Evolutionary conservation across 805 yeast genomes (phyloP), one percentile per base, ranked within the genome.

Genomic region (Naumovozyma castellii): DNA sequence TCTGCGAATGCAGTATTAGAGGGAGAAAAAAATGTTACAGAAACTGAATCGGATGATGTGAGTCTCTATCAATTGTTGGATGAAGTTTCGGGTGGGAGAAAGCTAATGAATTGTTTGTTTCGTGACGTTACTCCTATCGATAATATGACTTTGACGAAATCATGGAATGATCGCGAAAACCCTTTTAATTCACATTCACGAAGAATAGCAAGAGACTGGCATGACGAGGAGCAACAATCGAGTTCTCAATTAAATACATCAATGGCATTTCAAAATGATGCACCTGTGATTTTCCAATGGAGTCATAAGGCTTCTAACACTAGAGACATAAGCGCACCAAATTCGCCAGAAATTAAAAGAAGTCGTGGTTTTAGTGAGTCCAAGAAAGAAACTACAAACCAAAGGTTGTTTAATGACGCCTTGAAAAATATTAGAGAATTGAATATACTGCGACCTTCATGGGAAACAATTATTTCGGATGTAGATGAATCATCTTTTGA

Each of bases 261-360:
- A 2, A 42, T 48, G 10, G 38, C 47, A 5, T 39, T 53, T 16
- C 51, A 41, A 14, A 35, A 45, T 6, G 62, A 56, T 13, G 37
- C 53, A 1, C 57, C 60, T 2, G 54, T 56, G 2, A 40, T 47
- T n/a, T 57, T 57, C 42, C 43, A 55, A 9, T 57, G 62, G 62
- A 56, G 59, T 25, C 45, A 50, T 33, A 44, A 49, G 34, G 42
- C 41, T 9, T 18, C 32, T 5, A 37, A 22, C 14, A 25, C 27
- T 2, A 25, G 22, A 12, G 28, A 29, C n/a, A 35, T n/a, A n/a
- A n/a, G n/a, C n/a, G n/a, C n/a, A n/a, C n/a, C n/a, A n/a, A n/a
- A n/a, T n/a, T n/a, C n/a, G n/a, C n/a, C n/a, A n/a, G 28, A 22
- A 22, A 22, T 8, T 8, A 22, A 22, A 22, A 22, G 28, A 22